Evolutionary conservation across 768 basidiomycete species (phyloP), one percentile per base, ranked within the genome.

Genomic region (Phylloporus arenicola): DNA sequence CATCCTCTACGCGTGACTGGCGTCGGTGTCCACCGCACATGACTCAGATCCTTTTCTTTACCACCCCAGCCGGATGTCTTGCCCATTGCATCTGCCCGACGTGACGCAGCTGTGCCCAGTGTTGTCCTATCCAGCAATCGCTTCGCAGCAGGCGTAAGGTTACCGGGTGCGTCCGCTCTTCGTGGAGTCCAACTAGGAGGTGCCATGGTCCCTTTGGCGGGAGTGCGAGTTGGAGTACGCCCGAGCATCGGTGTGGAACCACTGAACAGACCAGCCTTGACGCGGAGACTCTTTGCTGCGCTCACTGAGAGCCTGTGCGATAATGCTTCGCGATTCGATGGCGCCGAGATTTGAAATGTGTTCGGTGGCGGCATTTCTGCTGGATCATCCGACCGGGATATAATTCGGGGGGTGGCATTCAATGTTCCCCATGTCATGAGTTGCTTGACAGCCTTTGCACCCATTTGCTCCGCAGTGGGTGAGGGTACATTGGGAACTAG

Each of bases 381-480:
- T 3, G 70, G 64, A 57, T 86, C 79, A 31, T 83, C 78, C 10
- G 76, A 70, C 58, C 78, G 73, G 11, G 83, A 82, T 56, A 98
- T 78, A 5, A 96, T 78, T 47, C 95, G 84, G 3, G 96, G 96
- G 9, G 96, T 98, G 14, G 89, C 86, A 56, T 85, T 82, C 20
- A 98, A 75, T 12, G 92, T 93, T 2, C 96, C 96, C 92, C 92
- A 94, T 12, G 96, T 99, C 87, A 98, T 92, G 14, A 99, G 79
- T 57, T 97, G 86, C 61, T 92, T 92, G 45, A 98, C 77, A 1
- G 90, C 88, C 5, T 76, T 72, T 2, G 92, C 81, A 1, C 89
- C 90, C 41, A 97, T 78, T 60, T 89, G 76, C 6, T 83, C 78
- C 0, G 92, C 84, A 7, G 87, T 88, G 2, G 93, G 93, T 0